Conservation (phyloP, 129 eudicot genomes). For the Flaveria bidentis region DNA sequence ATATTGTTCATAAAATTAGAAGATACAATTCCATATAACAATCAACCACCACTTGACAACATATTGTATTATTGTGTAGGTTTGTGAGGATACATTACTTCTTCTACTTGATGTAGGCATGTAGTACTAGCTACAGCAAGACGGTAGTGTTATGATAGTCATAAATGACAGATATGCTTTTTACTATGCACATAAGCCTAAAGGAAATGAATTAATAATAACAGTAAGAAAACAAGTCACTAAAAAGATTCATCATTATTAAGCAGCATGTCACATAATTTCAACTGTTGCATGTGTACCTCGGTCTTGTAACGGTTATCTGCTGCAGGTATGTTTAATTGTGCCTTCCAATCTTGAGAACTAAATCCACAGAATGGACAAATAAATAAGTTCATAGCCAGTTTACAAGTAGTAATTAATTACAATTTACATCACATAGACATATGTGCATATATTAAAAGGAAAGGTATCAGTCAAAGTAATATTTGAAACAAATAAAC, state of each 20-base stretch:
- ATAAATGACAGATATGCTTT: background rate
- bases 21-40: slow-evolving; percentile 2
- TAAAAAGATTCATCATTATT: slow-evolving; percentile 11
- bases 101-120: background rate
- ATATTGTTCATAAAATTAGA: background rate
- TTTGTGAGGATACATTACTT: slow-evolving; percentile 5
- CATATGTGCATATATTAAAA: background rate
- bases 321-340: slow-evolving; percentile 52
- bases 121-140: slow-evolving; percentile 5
- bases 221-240: background rate
- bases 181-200: background rate
- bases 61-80: slow-evolving; percentile 3
- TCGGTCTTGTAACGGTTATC: slow-evolving; percentile 75
- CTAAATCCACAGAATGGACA: slow-evolving; percentile 38
- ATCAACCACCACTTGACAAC: slow-evolving; percentile 11
- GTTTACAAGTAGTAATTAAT: slow-evolving; percentile 17
- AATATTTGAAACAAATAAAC: background rate
- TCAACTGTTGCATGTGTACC: slow-evolving; percentile 43
- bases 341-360: slow-evolving; percentile 74
- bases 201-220: background rate
- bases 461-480: slow-evolving; percentile 4
- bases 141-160: slow-evolving; percentile 4
- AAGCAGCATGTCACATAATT: slow-evolving; percentile 16
- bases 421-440: background rate
- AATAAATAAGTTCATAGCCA: slow-evolving; percentile 21